Base-by-base conservation (phyloP, 2,329 filamentous ascomycete genomes). In the Pseudogymnoascus sp. region DNA sequence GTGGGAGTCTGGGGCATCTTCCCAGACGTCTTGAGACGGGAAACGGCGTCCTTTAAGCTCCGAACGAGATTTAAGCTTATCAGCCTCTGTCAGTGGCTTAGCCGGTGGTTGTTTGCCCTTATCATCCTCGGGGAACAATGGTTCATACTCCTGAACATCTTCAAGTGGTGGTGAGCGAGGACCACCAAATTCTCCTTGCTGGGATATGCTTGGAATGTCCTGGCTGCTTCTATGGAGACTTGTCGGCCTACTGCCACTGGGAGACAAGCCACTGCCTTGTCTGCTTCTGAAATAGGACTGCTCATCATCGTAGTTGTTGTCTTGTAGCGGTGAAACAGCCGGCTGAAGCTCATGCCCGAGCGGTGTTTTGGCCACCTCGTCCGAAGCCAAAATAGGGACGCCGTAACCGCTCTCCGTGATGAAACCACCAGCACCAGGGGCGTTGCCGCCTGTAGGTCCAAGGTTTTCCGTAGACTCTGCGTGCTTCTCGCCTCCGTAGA, bases 11-110 rank as follows among this genome's bases (percentile, higher is more conserved):
- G 96, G 95, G 0, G 91, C 89, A 74, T 99, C 96, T 78, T 99
- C 95, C 95, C 95, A 99, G 42, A 97, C 85, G 73, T 99, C 95
- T 74, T 93, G 89, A 75, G 93, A 97, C 1, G 95, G 95, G 76
- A 99, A 99, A 66, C 89, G 88, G 67, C 85, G 84, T 65, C 82
- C 78, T 67, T 85, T 81, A 63, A 78, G 66, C 40, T 81, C 78
- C 4, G 80, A 78, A 38, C 79, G 78, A 63, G 75, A 76, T 74
- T 84, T 86, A 68, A 86, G 78, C 67, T 81, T 81, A 64, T 85
- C 81, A 34, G 78, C 77, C 34, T 80, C 76, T n/a, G 80, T 80
- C 60, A 81, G 72, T 18, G 50, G 28, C 28, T 34, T 56, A 10
- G 3, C 36, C 11, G 14, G 21, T 7, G 78, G 78, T 63, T 81